phyloP scores from a whole-genome alignment of 179 eudicot species.

The Corrigiola litoralis region DNA sequence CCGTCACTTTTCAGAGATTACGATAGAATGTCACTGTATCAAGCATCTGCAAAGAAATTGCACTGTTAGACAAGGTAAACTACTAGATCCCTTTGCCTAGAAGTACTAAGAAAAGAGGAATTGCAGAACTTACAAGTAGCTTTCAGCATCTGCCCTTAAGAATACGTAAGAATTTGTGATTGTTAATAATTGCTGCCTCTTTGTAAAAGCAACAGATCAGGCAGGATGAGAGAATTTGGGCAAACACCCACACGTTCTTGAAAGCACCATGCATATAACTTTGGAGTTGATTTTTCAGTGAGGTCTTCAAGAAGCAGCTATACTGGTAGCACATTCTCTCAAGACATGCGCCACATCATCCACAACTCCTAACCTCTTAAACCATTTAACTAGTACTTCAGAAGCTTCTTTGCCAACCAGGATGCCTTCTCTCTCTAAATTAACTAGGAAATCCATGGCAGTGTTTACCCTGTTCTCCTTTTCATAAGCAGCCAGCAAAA shows the following conservation, averaged over 20 bases:
- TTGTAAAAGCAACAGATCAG: not conserved
- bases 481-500: conserved; percentile 60
- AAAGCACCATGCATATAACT: not conserved
- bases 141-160: not conserved
- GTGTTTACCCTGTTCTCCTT: conserved; percentile 58
- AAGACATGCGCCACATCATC: conserved; percentile 71
- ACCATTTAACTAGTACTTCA: conserved; percentile 60
- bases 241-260: not conserved
- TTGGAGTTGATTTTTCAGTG: not conserved
- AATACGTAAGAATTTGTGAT: not conserved
- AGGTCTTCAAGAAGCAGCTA: conserved; percentile 15
- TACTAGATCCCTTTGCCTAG: too few relatives aligned
- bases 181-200: not conserved
- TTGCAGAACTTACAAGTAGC: not conserved
- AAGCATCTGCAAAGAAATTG: conserved; percentile 7
- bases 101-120: not conserved
- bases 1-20: not conserved
- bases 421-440: conserved; percentile 66
- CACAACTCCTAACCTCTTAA: conserved; percentile 66
- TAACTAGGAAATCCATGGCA: conserved; percentile 57
- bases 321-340: conserved; percentile 47
- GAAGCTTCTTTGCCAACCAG: conserved; percentile 69
- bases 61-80: not conserved
- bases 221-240: not conserved
- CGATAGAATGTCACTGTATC: not conserved